Conservation (phyloP, 1,139 yeast species). For the Geotrichum phurueaensis region DNA sequence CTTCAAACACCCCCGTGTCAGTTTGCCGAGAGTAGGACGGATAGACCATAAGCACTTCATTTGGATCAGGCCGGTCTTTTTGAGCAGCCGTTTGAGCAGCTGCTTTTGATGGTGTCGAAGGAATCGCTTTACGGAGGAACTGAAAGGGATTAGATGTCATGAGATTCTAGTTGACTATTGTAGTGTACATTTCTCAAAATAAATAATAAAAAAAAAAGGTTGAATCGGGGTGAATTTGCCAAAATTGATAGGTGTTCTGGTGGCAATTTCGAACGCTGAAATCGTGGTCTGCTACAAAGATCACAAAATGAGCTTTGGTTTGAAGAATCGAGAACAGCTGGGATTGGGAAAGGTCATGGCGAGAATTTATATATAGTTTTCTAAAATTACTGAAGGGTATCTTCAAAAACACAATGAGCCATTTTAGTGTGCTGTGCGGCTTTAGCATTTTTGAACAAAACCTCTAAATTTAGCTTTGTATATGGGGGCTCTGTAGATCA, state of each 20-base stretch:
- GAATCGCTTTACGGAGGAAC: neutral
- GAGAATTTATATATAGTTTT: too few species aligned
- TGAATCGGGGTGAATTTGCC: neutral
- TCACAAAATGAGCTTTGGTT: neutral
- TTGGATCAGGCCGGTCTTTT: neutral
- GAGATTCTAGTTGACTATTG: neutral
- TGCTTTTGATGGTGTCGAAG: neutral
- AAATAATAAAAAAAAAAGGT: neutral
- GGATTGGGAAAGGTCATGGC: neutral
- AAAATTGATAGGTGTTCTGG: neutral
- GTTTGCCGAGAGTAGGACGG: neutral
- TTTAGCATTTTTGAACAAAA: too few species aligned
- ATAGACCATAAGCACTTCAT: neutral
- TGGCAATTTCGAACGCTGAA: neutral
- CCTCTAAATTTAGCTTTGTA: too few species aligned
- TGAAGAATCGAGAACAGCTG: neutral
- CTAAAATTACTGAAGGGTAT: too few species aligned
- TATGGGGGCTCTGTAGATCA: too few species aligned
- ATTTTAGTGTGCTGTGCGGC: too few species aligned
- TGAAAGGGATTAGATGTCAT: neutral
- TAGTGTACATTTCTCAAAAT: neutral
- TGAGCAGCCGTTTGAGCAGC: neutral
- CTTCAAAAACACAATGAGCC: too few species aligned
- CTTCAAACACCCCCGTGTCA: neutral
- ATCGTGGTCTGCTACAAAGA: neutral